phyloP scores from a whole-genome alignment of 1,139 yeast species.

The Protomyces arabidopsidicola region DNA sequence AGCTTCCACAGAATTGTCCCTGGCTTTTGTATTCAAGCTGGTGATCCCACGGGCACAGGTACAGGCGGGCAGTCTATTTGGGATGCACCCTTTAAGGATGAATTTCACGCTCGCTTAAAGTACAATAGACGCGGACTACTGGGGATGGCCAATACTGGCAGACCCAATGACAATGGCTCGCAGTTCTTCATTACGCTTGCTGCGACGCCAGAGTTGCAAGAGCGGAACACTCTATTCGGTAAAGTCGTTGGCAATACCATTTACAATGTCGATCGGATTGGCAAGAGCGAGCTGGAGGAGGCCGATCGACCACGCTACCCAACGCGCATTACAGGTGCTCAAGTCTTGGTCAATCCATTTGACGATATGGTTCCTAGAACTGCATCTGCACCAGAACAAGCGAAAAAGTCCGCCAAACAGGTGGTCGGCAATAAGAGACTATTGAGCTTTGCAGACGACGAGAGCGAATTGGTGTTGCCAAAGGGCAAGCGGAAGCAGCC shows the following conservation, averaged over 20 bases:
- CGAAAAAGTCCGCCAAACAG: not conserved
- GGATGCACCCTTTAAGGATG: slow-evolving; percentile 43
- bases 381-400: slow-evolving; percentile 29
- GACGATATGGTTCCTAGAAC: slow-evolving; percentile 42
- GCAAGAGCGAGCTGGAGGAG: slow-evolving; percentile 47
- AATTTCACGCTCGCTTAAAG: slow-evolving; percentile 53
- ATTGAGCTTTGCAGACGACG: slow-evolving; percentile 40
- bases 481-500: not conserved
- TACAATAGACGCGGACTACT: slow-evolving; percentile 55
- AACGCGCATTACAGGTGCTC: slow-evolving; percentile 44
- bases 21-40: slow-evolving; percentile 45
- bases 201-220: slow-evolving; percentile 46
- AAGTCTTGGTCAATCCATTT: slow-evolving; percentile 51
- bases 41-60: slow-evolving; percentile 42
- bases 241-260: slow-evolving; percentile 58
- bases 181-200: slow-evolving; percentile 54
- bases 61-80: slow-evolving; percentile 39
- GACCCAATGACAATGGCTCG: slow-evolving; percentile 42
- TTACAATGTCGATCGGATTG: slow-evolving; percentile 52
- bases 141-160: slow-evolving; percentile 47
- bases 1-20: slow-evolving; percentile 45
- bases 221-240: slow-evolving; percentile 57
- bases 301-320: slow-evolving; percentile 52
- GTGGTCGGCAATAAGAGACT: slow-evolving; percentile 37
- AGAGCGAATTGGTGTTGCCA: slow-evolving; percentile 36